Evolutionary conservation across 306 rosid genomes (phyloP), one percentile per base, ranked within the genome.

Genomic region (Vigna mungo): DNA sequence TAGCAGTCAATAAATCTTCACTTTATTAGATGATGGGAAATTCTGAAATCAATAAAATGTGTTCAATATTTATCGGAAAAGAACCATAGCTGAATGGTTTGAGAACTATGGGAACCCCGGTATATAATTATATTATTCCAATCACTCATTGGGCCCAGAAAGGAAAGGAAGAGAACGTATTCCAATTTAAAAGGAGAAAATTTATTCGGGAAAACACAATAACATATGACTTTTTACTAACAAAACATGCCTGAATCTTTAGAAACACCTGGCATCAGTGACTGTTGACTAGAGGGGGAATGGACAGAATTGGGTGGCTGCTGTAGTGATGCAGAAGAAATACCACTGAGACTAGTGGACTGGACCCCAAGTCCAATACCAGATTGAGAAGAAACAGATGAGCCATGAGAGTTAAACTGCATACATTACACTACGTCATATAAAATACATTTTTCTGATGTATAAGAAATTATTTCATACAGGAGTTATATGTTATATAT

Each of bases 381-480:
- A 88, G 94, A 83, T 83, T 92, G 97, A 79, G 97, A 76, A 70
- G 94, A 84, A 78, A 89, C 84, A 73, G 96, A 82, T 51, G 91
- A 74, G 67, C 81, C 90, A 72, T 87, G 96, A 55, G 99, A 82
- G 82, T 86, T 91, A 75, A 92, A 87, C 99, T 95, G 97, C 86
- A 85, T 62, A 88, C 7, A 82, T 69, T 62, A 18, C 41, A 65
- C 27, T 36, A 72, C 39, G 74, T 82, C 86, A 84, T 72, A 74
- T 25, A 25, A 68, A 80, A 44, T 39, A 59, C 78, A 72, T 23
- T 67, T 61, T 69, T 47, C 54, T 65, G 13, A 43, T 36, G 46
- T 21, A 25, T 39, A 53, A 60, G 27, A 6, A 62, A 70, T 70
- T n/a, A 44, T 23, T 20, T 21, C 37, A 68, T 37, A 20, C 13